Conservation (phyloP, 495 filamentous ascomycete species). For the Viridothelium virens region DNA sequence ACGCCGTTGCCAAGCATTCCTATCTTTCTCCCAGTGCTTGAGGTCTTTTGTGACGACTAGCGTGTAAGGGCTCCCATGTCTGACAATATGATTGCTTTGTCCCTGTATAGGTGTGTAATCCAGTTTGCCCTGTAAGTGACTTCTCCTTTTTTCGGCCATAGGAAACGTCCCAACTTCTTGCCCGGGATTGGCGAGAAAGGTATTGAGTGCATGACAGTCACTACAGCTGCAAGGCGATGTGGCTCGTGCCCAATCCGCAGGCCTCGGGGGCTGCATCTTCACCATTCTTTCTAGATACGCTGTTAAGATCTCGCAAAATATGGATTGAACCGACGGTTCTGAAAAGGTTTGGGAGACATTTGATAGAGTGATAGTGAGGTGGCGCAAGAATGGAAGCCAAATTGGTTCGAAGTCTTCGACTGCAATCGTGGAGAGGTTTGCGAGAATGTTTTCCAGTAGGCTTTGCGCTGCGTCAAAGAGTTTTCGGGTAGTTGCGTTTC, state of each 20-base stretch:
- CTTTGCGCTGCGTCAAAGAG: not conserved
- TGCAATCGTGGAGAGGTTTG: not conserved
- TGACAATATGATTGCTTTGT: not conserved
- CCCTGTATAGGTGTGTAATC: not conserved
- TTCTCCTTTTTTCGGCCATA: not conserved
- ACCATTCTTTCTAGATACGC: not conserved
- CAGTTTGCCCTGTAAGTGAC: not conserved
- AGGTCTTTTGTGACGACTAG: not conserved
- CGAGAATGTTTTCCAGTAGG: not conserved
- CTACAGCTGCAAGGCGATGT: not conserved
- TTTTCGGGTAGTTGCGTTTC: not conserved
- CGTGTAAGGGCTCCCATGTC: not conserved
- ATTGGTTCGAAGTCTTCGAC: not conserved
- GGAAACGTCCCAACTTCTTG: not conserved
- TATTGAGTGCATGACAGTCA: not conserved
- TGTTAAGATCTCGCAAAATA: not conserved
- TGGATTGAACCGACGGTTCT: not conserved
- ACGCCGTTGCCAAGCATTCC: not conserved
- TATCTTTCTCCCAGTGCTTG: not conserved
- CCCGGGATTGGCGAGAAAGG: not conserved
- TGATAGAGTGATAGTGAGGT: not conserved
- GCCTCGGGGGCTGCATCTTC: not conserved
- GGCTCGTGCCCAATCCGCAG: not conserved
- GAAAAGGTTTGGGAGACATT: not conserved
- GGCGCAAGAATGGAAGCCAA: not conserved